These are phyloP conservation scores for Begonia fuchsioides DNA, from an alignment of 306 rosid genomes.

Conservation along the genomic window DNA sequence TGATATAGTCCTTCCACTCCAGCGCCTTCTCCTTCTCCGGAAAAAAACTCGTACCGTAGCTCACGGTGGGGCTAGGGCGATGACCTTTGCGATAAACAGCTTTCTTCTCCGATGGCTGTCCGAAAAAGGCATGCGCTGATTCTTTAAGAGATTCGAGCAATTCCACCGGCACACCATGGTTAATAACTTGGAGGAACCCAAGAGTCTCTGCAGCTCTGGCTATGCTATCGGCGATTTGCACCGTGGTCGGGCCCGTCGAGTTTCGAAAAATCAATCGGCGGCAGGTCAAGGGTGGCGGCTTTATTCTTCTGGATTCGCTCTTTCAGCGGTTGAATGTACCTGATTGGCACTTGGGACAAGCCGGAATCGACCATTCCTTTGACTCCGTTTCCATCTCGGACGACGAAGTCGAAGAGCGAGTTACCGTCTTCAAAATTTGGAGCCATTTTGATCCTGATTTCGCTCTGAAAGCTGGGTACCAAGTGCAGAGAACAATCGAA, in stretches of 20 bases:
- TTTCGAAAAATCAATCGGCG: conserved; percentile 38
- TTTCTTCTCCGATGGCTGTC: conserved; percentile 25
- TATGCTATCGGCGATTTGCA: conserved; percentile 24
- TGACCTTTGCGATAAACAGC: conserved; percentile 18
- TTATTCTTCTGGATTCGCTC: conserved; percentile 27
- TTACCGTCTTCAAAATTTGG: conserved; percentile 13
- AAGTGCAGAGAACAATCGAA: background rate
- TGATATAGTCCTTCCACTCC: conserved; percentile 55
- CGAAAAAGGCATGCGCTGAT: conserved; percentile 35
- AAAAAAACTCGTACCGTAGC: conserved; percentile 46
- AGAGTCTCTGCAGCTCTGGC: conserved; percentile 32
- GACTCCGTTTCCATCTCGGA: conserved; percentile 44
- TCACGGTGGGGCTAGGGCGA: conserved; percentile 26
- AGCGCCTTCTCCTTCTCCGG: conserved; percentile 52
- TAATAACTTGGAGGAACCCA: conserved; percentile 53
- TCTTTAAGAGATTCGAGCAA: conserved; percentile 28
- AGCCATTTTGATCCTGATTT: conserved; percentile 15
- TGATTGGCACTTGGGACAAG: conserved; percentile 31
- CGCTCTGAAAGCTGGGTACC: background rate
- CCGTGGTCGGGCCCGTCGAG: conserved; percentile 33
- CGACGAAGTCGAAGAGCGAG: conserved; percentile 38
- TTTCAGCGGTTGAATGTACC: conserved; percentile 34
- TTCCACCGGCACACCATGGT: conserved; percentile 41
- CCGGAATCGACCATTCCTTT: conserved; percentile 49
- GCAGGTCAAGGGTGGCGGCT: conserved; percentile 4